These are phyloP conservation scores for Kazachstania psychrophila DNA, from an alignment of 805 yeast species.

Conservation along the genomic window DNA sequence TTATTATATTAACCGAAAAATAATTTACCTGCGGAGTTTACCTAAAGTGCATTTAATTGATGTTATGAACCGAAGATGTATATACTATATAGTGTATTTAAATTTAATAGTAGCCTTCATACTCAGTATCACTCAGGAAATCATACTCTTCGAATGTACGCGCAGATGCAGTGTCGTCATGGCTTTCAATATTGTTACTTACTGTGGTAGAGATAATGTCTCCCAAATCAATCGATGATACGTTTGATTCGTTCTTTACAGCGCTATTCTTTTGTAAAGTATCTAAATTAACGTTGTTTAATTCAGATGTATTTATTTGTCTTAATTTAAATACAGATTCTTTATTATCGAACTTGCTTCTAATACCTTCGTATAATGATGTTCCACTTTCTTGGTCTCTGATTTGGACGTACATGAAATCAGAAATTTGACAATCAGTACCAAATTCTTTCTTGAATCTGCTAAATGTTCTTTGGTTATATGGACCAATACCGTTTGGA, in stretches of 20 bases:
- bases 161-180: background rate
- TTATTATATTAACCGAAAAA: too few relatives aligned
- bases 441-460: constrained; percentile 3
- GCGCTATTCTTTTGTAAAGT: background rate
- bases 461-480: constrained; percentile 1
- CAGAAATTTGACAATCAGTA: background rate
- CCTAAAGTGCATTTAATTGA: too few relatives aligned
- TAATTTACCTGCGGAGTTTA: too few relatives aligned
- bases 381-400: background rate
- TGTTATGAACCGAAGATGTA: too few relatives aligned
- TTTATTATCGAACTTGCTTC: background rate
- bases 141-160: constrained; percentile 5
- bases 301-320: background rate
- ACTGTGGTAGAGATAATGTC: constrained; percentile 5
- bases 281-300: constrained; percentile 2
- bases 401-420: constrained; percentile 2
- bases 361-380: constrained; percentile 1
- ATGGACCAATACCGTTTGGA: constrained; percentile 5
- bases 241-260: background rate
- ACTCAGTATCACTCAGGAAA: constrained; percentile 4
- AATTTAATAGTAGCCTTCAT: background rate
- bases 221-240: background rate
- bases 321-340: constrained; percentile 1
- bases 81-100: too few relatives aligned
- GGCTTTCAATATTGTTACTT: background rate